Conservation (phyloP, 2,329 filamentous ascomycete species). For the Hirsutella thompsonii region DNA sequence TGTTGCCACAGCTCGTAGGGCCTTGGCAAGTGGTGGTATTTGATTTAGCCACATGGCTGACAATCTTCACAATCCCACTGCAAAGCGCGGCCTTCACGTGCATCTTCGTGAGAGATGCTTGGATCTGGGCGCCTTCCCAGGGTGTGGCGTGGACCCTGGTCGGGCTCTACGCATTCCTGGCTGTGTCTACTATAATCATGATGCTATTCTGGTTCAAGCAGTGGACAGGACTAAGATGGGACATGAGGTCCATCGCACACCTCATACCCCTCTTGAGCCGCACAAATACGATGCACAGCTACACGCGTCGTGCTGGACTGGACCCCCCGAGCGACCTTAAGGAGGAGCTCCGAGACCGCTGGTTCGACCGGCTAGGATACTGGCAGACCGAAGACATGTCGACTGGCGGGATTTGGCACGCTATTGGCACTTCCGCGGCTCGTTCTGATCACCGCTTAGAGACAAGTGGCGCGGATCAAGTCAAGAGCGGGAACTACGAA, state of each 20-base stretch:
- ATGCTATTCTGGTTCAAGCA: slow-evolving; percentile 51
- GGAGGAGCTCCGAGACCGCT: slow-evolving; percentile 38
- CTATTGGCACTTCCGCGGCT: slow-evolving; percentile 45
- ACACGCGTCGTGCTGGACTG: slow-evolving; percentile 51
- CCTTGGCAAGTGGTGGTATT: slow-evolving; percentile 54
- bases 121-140: slow-evolving; percentile 71
- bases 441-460: slow-evolving; percentile 10
- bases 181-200: slow-evolving; percentile 39
- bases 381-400: slow-evolving; percentile 60
- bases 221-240: slow-evolving; percentile 72
- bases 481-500: slow-evolving; percentile 17
- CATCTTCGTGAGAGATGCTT: slow-evolving; percentile 42
- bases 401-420: slow-evolving; percentile 60
- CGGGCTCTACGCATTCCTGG: slow-evolving; percentile 56
- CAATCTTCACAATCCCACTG: slow-evolving; percentile 69
- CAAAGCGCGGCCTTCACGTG: slow-evolving; percentile 65
- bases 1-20: slow-evolving; percentile 44
- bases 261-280: slow-evolving; percentile 65
- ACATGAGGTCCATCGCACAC: slow-evolving; percentile 70
- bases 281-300: slow-evolving; percentile 66
- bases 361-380: slow-evolving; percentile 67
- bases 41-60: slow-evolving; percentile 61
- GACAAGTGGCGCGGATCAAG: slow-evolving; percentile 9
- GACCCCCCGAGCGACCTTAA: slow-evolving; percentile 36
- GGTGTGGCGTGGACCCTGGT: slow-evolving; percentile 69